Evolutionary conservation across 139 green algal species (phyloP).

Genomic region (Chlorella sp.): DNA sequence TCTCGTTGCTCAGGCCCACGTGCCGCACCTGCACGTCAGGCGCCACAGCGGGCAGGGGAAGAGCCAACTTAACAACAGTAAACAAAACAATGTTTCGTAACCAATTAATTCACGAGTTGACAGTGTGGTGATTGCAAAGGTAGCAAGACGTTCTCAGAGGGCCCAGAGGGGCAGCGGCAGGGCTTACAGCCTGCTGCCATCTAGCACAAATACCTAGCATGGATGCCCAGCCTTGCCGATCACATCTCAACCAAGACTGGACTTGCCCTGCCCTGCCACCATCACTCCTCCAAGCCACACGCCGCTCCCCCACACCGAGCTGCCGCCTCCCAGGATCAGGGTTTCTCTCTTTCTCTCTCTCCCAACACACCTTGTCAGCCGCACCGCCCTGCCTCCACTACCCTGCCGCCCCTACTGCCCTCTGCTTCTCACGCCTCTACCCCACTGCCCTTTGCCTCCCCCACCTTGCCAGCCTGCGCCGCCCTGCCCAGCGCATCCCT

Average conservation of each 20-base stretch:
- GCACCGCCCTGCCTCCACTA: conserved; percentile 52
- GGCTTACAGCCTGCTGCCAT: neutral
- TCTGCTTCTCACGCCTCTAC: too few species aligned
- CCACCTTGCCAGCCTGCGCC: conserved; percentile 72
- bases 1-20: conserved; percentile 93
- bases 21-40: conserved; percentile 54
- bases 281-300: neutral
- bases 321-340: neutral
- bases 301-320: neutral
- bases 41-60: neutral
- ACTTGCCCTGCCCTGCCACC: too few species aligned
- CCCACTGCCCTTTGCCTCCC: too few species aligned
- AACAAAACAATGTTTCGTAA: too few species aligned
- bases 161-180: neutral
- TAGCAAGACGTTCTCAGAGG: too few species aligned
- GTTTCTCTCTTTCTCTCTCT: neutral
- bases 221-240: too few species aligned
- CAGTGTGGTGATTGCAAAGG: too few species aligned
- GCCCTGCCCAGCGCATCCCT: conserved; percentile 63
- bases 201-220: too few species aligned
- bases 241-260: too few species aligned
- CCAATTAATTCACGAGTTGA: too few species aligned
- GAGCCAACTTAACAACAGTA: too few species aligned
- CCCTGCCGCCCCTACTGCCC: too few species aligned
- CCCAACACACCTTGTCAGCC: conserved; percentile 83